A percentile compares a stretch with the other conserved stretches of the same genome.
These are phyloP conservation scores for Microcyclospora tardicrescens DNA, from an alignment of 2,329 filamentous ascomycete genomes.

Conservation along the genomic window DNA sequence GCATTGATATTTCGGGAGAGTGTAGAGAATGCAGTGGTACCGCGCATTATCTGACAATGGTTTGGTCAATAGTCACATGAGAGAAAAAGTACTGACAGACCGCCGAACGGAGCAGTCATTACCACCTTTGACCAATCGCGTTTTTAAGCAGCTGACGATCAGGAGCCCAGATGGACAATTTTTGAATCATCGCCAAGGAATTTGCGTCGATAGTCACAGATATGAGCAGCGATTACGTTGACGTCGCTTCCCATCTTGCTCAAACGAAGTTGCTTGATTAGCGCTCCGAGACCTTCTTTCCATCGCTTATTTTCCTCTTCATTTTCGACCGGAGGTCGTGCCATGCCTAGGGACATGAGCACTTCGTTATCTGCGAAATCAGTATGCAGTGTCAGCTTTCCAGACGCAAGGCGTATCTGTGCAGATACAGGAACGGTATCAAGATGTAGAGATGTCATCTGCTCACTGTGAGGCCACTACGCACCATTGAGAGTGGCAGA, in stretches of 20 bases:
- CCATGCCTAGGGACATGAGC: slow-evolving; percentile 17
- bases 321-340: slow-evolving; percentile 12
- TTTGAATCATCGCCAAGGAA: slow-evolving; percentile 53
- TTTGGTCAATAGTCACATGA: too few species aligned
- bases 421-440: background rate
- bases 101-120: too few species aligned
- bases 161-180: slow-evolving; percentile 32
- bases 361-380: slow-evolving; percentile 22
- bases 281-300: slow-evolving; percentile 47
- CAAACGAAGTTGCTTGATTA: slow-evolving; percentile 48
- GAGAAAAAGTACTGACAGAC: too few species aligned
- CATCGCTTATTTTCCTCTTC: slow-evolving; percentile 29
- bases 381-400: slow-evolving; percentile 18
- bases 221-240: slow-evolving; percentile 51
- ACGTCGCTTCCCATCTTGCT: slow-evolving; percentile 50
- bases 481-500: slow-evolving; percentile 62
- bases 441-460: background rate
- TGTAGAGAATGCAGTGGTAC: too few species aligned
- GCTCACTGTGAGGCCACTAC: slow-evolving; percentile 30
- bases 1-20: too few species aligned
- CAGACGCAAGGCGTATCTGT: background rate
- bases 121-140: too few species aligned
- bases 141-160: too few species aligned
- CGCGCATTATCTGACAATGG: too few species aligned
- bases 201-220: slow-evolving; percentile 52